A percentile compares a stretch with the other conserved stretches of the same genome.
Evolutionary conservation across 2,329 filamentous ascomycete species (phyloP).

Genomic region (Talaromyces sp.): DNA sequence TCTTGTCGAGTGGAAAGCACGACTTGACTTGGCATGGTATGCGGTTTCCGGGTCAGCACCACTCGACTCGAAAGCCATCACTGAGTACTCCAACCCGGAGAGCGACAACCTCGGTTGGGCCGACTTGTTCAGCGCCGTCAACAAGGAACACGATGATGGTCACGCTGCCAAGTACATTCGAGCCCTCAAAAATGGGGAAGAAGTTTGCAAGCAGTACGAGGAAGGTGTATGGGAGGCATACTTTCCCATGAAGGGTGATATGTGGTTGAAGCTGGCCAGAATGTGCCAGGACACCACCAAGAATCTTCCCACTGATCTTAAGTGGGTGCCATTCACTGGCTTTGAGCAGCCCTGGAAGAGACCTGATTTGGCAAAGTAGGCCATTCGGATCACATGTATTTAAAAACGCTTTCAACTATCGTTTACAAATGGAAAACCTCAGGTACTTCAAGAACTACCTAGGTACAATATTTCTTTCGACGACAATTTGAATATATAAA

Average conservation of each 20-base stretch:
- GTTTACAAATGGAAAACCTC: not conserved
- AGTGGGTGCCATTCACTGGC: not conserved
- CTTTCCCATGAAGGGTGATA: slow-evolving; percentile 24
- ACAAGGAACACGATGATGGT: slow-evolving; percentile 32
- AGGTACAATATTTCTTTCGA: not conserved
- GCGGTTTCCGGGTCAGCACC: slow-evolving; percentile 19
- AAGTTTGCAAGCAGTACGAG: slow-evolving; percentile 21
- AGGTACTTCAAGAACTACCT: not conserved
- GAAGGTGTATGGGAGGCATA: slow-evolving; percentile 13
- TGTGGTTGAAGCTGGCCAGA: slow-evolving; percentile 26
- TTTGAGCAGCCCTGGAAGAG: not conserved
- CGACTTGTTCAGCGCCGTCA: slow-evolving; percentile 26
- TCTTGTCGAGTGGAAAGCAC: slow-evolving; percentile 27
- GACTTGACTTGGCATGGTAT: slow-evolving; percentile 26
- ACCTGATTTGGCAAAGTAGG: not conserved
- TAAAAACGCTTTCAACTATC: not conserved
- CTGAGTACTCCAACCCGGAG: slow-evolving; percentile 18
- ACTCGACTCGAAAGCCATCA: slow-evolving; percentile 23
- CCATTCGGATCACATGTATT: not conserved
- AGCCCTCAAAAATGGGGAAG: slow-evolving; percentile 33
- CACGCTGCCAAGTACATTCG: slow-evolving; percentile 37
- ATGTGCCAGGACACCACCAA: slow-evolving; percentile 24
- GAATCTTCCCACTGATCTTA: not conserved
- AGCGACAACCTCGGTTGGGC: slow-evolving; percentile 28
- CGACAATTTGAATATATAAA: not conserved